Evolutionary conservation across 108 stramenopile species (phyloP).

Genomic region (Cyclotella kingstonii): DNA sequence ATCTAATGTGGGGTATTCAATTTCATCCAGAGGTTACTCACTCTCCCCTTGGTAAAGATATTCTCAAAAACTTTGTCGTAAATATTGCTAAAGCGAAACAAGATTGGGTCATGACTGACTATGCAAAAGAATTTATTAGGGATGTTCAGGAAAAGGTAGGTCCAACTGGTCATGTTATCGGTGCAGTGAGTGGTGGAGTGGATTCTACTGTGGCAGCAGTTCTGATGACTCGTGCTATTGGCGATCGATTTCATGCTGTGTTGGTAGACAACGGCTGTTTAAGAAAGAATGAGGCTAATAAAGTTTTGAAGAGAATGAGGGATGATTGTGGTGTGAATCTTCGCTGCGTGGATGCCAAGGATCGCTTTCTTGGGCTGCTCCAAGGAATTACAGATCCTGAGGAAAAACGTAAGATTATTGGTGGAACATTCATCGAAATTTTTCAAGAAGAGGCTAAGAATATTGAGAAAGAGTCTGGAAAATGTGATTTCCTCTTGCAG

Average conservation of each 20-base stretch:
- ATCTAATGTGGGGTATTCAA: slow-evolving; percentile 92
- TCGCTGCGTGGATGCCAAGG: slow-evolving; percentile 89
- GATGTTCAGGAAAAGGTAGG: slow-evolving; percentile 89
- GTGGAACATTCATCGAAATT: slow-evolving; percentile 95
- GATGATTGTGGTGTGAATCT: slow-evolving; percentile 94
- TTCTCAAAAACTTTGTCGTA: slow-evolving; percentile 91
- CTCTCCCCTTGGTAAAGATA: slow-evolving; percentile 77
- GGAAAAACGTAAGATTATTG: slow-evolving; percentile 97
- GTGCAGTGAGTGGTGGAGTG: slow-evolving; percentile 99
- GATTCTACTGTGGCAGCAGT: slow-evolving; percentile 98
- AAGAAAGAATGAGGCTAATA: slow-evolving; percentile 91
- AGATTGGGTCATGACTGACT: slow-evolving; percentile 97
- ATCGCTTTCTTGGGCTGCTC: slow-evolving; percentile 85
- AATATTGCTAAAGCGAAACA: slow-evolving; percentile 80
- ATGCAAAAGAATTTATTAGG: slow-evolving; percentile 93
- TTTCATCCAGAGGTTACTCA: slow-evolving; percentile 99
- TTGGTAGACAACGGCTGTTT: slow-evolving; percentile 98
- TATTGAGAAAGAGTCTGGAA: slow-evolving; percentile 72
- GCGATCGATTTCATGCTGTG: slow-evolving; percentile 96
- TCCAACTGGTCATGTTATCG: slow-evolving; percentile 91
- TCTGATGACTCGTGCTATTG: slow-evolving; percentile 94
- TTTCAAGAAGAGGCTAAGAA: slow-evolving; percentile 94
- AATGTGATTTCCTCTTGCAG: slow-evolving; percentile 86
- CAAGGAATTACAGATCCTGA: slow-evolving; percentile 96
- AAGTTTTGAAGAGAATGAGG: slow-evolving; percentile 83